Evolutionary conservation across 345 rosid species (phyloP).

Genomic region (Leavenworthia alabamica): DNA sequence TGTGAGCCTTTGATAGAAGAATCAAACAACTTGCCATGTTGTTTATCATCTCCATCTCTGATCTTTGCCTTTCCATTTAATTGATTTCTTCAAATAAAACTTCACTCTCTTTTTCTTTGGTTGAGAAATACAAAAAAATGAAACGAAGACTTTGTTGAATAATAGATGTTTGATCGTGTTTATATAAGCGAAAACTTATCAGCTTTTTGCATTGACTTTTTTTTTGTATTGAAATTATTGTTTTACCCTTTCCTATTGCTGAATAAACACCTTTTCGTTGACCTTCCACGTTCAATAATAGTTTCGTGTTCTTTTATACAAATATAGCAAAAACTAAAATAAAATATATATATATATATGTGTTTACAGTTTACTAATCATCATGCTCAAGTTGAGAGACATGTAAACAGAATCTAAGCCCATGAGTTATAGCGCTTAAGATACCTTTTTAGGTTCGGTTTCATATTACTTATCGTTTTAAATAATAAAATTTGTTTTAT

Average conservation of each 20-base stretch:
- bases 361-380: not conserved
- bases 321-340: not conserved
- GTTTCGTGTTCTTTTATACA: slow-evolving; percentile 16
- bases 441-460: no score
- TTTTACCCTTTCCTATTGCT: slow-evolving; percentile 28
- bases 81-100: not conserved
- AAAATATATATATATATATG: not conserved
- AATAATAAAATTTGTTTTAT: no score
- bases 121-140: slow-evolving; percentile 10
- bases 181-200: slow-evolving; percentile 25
- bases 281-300: slow-evolving; percentile 22
- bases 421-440: no score
- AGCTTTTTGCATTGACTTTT: slow-evolving; percentile 28
- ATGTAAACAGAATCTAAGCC: slow-evolving; percentile 4
- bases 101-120: not conserved
- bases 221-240: slow-evolving; percentile 11
- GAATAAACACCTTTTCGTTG: slow-evolving; percentile 28
- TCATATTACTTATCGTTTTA: no score
- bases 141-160: slow-evolving; percentile 22
- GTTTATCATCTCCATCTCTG: slow-evolving; percentile 43
- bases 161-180: slow-evolving; percentile 18
- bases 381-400: slow-evolving; percentile 1
- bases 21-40: slow-evolving; percentile 60
- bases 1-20: slow-evolving; percentile 45
- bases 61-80: slow-evolving; percentile 25